Base-by-base conservation (phyloP, 2,329 filamentous ascomycete species). In the Lasiodiplodia sp. region DNA sequence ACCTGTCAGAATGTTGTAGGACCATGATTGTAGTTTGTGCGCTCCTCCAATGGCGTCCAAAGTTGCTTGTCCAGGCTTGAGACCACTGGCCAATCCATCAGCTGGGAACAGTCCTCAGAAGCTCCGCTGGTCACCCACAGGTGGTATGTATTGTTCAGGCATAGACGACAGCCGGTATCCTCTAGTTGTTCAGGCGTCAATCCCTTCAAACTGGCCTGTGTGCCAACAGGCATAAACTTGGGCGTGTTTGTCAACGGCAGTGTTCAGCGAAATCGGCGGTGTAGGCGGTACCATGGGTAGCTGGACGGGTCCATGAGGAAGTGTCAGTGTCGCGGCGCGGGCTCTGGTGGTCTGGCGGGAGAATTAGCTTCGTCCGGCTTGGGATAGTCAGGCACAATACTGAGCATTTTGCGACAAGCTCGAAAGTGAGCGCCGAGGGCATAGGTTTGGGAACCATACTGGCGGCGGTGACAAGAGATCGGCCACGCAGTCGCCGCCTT, bases 141-240 rank as follows among this genome's bases (percentile, higher is more conserved):
- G 79, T 99, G 96, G 77, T 99, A 99, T 14, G 96, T 99, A 81
- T 99, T 99, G 83, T 99, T 99, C 72, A 99, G 84, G 79, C 96
- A 99, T 52, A 99, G 83, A 69, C 92, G 89, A 76, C 96, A 99
- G 53, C 92, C 90, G 0, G 94, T 96, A 66, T 93, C 90, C 75
- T 96, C 94, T 2, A 99, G 85, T 77, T 99, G 96, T 72, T 95
- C 91, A 1, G 95, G 94, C 0, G 96, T 98, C 68, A 99, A 76
- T 53, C 96, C 96, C 79, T 99, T 99, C 49, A 99, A 86, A 0
- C 95, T 97, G 0, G 93, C 96, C 81, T 99, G 96, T 0, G 96
- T 99, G 37, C 96, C 96, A 53, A 99, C 96, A 18, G 96, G 96
- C 96, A 99, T 99, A 81, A 99, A 99, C 55, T 57, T 23, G n/a